A percentile compares a stretch with the other conserved stretches of the same genome.
Evolutionary conservation across 257 asterid species (phyloP).

Genomic region (Przewalskia tangutica): DNA sequence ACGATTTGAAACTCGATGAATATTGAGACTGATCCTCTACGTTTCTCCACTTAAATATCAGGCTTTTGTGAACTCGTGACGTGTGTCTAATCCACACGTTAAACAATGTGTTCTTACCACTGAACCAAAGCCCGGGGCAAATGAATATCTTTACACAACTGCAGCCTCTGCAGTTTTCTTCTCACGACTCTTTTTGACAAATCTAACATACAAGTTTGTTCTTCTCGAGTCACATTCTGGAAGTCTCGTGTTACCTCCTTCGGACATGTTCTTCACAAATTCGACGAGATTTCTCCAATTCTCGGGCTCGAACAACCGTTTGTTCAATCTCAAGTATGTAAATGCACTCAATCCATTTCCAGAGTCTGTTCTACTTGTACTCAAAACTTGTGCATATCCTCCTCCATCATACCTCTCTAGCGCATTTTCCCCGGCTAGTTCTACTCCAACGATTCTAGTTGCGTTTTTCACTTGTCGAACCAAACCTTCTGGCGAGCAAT

Average conservation of each 20-base stretch:
- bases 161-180: constrained; percentile 34
- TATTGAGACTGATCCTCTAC: background rate
- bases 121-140: background rate
- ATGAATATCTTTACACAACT: constrained; percentile 36
- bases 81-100: background rate
- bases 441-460: constrained; percentile 39
- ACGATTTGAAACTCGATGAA: background rate
- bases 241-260: constrained; percentile 47
- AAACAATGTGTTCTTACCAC: background rate
- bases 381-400: constrained; percentile 60
- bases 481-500: constrained; percentile 84
- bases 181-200: constrained; percentile 30
- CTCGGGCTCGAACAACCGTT: constrained; percentile 57
- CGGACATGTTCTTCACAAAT: constrained; percentile 68
- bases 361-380: constrained; percentile 51
- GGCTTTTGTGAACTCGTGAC: background rate
- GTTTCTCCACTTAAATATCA: background rate
- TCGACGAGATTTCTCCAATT: constrained; percentile 73
- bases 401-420: constrained; percentile 78
- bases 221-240: constrained; percentile 48
- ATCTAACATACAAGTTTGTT: constrained; percentile 60
- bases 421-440: constrained; percentile 95
- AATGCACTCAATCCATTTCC: constrained; percentile 67
- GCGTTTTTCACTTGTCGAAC: constrained; percentile 79
- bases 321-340: constrained; percentile 79